Conservation (phyloP, 192 early-diverging fungal species). For the Coemansia sp. region DNA sequence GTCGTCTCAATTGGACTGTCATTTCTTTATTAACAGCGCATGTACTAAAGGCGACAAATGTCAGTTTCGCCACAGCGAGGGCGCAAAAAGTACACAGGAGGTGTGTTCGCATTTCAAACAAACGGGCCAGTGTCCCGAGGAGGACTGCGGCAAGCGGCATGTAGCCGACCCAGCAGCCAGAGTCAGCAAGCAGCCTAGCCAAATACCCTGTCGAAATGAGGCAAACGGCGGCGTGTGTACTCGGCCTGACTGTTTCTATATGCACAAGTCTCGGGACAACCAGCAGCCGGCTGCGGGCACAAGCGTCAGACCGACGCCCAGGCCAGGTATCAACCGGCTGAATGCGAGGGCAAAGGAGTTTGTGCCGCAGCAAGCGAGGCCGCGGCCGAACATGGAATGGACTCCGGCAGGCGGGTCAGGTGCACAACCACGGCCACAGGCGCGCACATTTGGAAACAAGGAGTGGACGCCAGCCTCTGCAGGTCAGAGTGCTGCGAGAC, state of each 20-base stretch:
- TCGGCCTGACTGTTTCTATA: conserved; percentile 35
- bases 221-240: conserved; percentile 38
- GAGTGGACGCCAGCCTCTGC: not conserved
- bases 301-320: not conserved
- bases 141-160: conserved; percentile 42
- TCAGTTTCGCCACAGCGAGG: conserved; percentile 38
- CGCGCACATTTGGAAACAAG: conserved; percentile 12
- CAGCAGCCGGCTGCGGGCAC: not conserved
- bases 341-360: conserved; percentile 32
- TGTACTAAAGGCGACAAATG: conserved; percentile 43
- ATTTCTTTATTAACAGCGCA: conserved; percentile 35
- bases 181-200: conserved; percentile 21
- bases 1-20: conserved; percentile 35
- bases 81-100: conserved; percentile 22
- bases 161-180: conserved; percentile 10
- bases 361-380: conserved; percentile 21
- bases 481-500: not conserved
- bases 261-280: conserved; percentile 10
- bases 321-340: conserved; percentile 4
- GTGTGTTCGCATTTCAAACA: conserved; percentile 22
- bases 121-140: conserved; percentile 26
- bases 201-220: conserved; percentile 41
- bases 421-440: not conserved
- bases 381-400: conserved; percentile 22
- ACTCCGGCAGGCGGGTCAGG: conserved; percentile 1